Evolutionary conservation across 164 flowering plant genomes (phyloP).

Genomic region (Akebia trifoliata): DNA sequence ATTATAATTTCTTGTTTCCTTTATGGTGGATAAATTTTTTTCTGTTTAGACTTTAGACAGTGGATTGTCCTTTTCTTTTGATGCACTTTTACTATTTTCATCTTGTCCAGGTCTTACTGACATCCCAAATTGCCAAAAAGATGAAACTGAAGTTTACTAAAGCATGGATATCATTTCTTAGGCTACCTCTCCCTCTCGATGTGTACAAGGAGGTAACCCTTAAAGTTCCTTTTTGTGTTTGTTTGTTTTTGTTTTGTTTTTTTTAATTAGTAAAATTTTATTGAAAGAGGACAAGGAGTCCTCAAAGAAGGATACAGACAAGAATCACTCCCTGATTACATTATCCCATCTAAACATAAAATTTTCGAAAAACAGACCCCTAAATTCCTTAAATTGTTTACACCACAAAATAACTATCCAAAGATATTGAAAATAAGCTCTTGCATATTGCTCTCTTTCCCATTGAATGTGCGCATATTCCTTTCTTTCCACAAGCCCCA

Average conservation of each 20-base stretch:
- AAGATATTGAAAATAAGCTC: no score
- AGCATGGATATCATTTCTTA: conserved; percentile 87
- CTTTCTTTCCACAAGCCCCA: no score
- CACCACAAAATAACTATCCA: no score
- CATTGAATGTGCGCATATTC: no score
- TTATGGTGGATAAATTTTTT: neutral
- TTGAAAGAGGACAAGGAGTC: no score
- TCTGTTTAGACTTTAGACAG: neutral
- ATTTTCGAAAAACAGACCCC: no score
- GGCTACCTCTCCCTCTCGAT: conserved; percentile 77
- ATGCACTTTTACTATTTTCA: neutral
- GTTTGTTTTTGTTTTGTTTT: neutral
- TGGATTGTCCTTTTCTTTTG: neutral
- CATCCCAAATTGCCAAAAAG: conserved; percentile 45
- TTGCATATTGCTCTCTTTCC: no score
- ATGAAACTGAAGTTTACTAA: conserved; percentile 73
- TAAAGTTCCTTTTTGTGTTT: neutral
- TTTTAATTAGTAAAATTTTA: no score
- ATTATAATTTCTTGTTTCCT: neutral
- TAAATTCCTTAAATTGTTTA: no score
- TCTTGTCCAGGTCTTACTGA: conserved; percentile 41
- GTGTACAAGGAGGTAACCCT: conserved; percentile 81
- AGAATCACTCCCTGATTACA: no score
- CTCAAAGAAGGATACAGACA: no score
- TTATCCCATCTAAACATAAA: no score